These are phyloP conservation scores for Cercospora citrullina DNA, from an alignment of 2,329 filamentous ascomycete genomes.

Conservation along the genomic window DNA sequence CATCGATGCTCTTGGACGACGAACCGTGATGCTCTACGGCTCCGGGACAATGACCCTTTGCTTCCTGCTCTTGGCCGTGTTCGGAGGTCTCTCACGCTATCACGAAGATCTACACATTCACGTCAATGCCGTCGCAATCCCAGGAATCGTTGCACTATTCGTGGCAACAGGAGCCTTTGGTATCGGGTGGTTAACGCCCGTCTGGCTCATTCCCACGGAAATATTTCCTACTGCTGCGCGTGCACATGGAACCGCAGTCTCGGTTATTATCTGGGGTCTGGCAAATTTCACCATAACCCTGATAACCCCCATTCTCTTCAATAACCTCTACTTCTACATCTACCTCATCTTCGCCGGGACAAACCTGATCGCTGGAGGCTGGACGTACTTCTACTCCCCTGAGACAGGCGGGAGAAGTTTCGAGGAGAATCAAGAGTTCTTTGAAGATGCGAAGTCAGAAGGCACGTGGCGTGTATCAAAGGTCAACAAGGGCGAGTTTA, in stretches of 20 bases:
- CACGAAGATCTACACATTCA: conserved; percentile 42
- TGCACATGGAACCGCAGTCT: conserved; percentile 57
- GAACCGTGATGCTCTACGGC: conserved; percentile 56
- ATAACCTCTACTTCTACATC: conserved; percentile 59
- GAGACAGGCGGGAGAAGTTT: conserved; percentile 60
- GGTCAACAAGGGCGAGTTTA: conserved; percentile 55
- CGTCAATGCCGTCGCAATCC: conserved; percentile 48
- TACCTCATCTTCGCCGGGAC: conserved; percentile 58
- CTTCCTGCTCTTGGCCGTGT: conserved; percentile 55
- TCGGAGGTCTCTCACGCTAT: conserved; percentile 52
- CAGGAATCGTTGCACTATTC: conserved; percentile 56
- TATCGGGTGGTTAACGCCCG: conserved; percentile 60
- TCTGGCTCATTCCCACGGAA: conserved; percentile 62
- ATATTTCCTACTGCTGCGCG: conserved; percentile 58
- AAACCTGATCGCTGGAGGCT: conserved; percentile 56
- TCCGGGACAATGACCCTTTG: conserved; percentile 50
- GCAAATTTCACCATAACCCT: conserved; percentile 61
- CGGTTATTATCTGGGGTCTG: conserved; percentile 58
- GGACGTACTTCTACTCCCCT: conserved; percentile 55
- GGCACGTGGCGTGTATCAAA: conserved; percentile 56
- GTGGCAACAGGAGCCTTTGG: conserved; percentile 62
- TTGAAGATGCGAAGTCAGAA: conserved; percentile 53
- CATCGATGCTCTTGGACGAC: conserved; percentile 58
- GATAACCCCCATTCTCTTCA: conserved; percentile 60
- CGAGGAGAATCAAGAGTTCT: conserved; percentile 62